Conservation (phyloP, 2,329 filamentous ascomycete species). For the Cytospora leucostoma region DNA sequence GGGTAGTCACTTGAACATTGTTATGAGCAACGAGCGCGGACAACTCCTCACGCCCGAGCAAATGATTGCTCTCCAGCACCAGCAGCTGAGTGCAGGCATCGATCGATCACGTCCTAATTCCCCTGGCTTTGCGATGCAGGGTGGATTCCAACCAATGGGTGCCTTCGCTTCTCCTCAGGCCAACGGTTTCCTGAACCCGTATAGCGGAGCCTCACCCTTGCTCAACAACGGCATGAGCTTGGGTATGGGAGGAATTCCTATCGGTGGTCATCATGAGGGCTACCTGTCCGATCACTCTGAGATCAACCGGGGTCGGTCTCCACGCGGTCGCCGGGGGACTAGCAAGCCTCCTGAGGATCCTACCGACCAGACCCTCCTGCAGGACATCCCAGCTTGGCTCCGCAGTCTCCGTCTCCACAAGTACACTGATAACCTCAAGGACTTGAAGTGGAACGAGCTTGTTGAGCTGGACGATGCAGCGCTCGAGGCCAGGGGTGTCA, state of each 20-base stretch:
- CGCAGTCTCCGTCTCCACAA: conserved; percentile 94
- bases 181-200: conserved; percentile 90
- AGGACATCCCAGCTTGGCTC: conserved; percentile 96
- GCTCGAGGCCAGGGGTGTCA: conserved; percentile 89
- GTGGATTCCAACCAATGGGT: conserved; percentile 61
- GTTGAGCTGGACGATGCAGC: conserved; percentile 91
- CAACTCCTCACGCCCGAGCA: conserved; percentile 86
- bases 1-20: conserved; percentile 65
- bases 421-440: conserved; percentile 97
- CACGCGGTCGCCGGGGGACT: conserved; percentile 86
- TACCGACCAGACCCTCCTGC: conserved; percentile 83
- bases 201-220: conserved; percentile 74
- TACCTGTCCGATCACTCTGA: conserved; percentile 95
- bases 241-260: conserved; percentile 70
- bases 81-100: conserved; percentile 54
- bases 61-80: conserved; percentile 72
- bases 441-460: conserved; percentile 93
- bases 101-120: conserved; percentile 86
- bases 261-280: conserved; percentile 72
- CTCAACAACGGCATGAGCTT: conserved; percentile 70
- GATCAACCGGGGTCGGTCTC: conserved; percentile 85
- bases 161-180: conserved; percentile 86
- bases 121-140: conserved; percentile 67
- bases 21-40: conserved; percentile 94
- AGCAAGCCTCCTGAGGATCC: conserved; percentile 98